Evolutionary conservation across 805 yeast genomes (phyloP), one percentile per base, ranked within the genome.

Genomic region (Lachancea nothofagi): DNA sequence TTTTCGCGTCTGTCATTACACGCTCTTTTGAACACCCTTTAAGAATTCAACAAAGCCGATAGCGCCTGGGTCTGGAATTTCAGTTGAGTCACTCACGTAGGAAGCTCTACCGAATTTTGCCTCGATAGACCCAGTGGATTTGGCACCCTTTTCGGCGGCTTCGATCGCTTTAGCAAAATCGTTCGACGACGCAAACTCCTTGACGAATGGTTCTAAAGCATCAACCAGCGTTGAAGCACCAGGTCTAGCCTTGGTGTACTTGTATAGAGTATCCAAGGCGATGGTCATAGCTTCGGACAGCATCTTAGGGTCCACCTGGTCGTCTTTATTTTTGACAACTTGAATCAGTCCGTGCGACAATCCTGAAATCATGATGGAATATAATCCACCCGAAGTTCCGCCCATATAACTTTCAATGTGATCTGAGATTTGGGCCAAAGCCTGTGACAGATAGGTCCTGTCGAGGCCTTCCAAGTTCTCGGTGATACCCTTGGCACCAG

Each of bases 61-160:
- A 2, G 97, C 96, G 48, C 97, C 97, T 4, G 97, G 96, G 54
- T 89, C 97, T 1, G 96, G 95, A 22, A 88, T 64, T 3, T 62
- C 64, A n/a, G 64, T 61, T 5, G 70, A 70, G n/a, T 83, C 85
- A 19, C 85, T 87, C 20, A 89, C 96, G 57, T 89, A 90, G 4
- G 95, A 82, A 13, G 97, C 96, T 55, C 97, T 77, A 22, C 97
- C 97, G 50, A 90, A 87, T 51, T 81, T 81, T 31, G 97, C 97
- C 48, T 77, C 80, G 48, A 84, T 65, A 26, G 76, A 67, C 36
- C 79, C 78, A 1, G 97, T 90, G 3, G 73, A 64, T 33, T 83
- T 78, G 19, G 95, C 90, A 34, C 95, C 95, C 28, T 73, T 65
- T 29, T 67, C 67, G 6, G 94, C 95, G 8, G 86, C 88, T 24